phyloP scores from a whole-genome alignment of 768 basidiomycete genomes.

The Leccinum arenicola region DNA sequence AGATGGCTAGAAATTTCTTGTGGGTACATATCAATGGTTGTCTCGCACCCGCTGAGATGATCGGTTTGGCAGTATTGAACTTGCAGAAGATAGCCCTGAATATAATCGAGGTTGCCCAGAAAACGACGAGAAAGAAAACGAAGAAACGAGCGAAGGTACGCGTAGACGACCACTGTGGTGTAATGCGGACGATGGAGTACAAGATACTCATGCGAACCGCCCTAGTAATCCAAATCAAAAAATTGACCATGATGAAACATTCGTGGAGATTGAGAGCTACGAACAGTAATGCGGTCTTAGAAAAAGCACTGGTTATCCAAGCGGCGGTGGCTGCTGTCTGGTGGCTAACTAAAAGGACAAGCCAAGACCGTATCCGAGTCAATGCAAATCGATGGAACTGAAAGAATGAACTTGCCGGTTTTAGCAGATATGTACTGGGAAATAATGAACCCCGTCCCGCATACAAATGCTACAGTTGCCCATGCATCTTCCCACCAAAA shows the following conservation, averaged over 20 bases:
- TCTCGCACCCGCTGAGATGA: not conserved
- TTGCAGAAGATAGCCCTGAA: not conserved
- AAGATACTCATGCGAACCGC: not conserved
- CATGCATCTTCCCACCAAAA: not conserved
- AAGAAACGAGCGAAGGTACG: not conserved
- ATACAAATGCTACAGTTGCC: not conserved
- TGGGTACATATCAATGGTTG: not conserved
- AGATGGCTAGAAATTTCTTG: not conserved
- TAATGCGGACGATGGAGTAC: not conserved
- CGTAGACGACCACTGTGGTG: not conserved
- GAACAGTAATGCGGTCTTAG: not conserved
- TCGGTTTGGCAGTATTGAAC: not conserved
- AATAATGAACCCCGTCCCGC: not conserved
- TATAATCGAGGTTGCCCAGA: not conserved
- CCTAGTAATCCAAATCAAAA: not conserved
- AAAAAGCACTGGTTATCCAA: not conserved
- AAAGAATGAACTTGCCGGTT: not conserved
- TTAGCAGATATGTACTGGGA: not conserved
- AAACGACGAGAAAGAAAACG: not conserved
- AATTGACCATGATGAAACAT: not conserved
- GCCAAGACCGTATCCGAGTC: not conserved
- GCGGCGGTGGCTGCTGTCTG: not conserved
- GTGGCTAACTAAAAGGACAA: not conserved
- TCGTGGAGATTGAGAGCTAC: not conserved
- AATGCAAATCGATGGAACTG: not conserved